Evolutionary conservation across 2,329 filamentous ascomycete species (phyloP).

Genomic region (Fusarium algeriense): DNA sequence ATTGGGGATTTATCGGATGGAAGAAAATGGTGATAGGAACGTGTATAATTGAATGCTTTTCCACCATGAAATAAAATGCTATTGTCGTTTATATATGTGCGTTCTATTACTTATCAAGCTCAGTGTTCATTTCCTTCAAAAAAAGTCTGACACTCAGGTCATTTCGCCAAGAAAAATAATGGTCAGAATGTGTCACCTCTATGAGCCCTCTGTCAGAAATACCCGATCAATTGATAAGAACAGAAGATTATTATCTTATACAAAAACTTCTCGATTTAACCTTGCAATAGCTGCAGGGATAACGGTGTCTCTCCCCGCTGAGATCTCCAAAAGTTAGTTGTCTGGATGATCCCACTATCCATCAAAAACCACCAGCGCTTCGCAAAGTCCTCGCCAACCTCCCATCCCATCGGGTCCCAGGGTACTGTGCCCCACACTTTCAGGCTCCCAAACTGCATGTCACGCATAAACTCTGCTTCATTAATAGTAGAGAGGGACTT

Average conservation of each 20-base stretch:
- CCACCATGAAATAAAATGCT: accelerated
- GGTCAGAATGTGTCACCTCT: not conserved
- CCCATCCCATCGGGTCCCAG: slow-evolving; percentile 54
- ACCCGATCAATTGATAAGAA: accelerated
- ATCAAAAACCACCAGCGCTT: slow-evolving; percentile 37
- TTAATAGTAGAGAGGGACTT: slow-evolving; percentile 18
- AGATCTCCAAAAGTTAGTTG: slow-evolving; percentile 32
- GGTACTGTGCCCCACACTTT: slow-evolving; percentile 17
- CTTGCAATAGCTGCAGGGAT: not conserved
- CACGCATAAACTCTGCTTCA: not conserved
- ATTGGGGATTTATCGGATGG: accelerated
- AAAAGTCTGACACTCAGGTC: not conserved
- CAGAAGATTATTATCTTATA: accelerated
- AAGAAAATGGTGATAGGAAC: not conserved
- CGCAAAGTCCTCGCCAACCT: slow-evolving; percentile 58
- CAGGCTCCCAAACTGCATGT: slow-evolving; percentile 2
- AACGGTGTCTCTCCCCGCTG: slow-evolving; percentile 3
- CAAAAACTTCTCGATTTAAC: accelerated
- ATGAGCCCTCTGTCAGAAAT: accelerated
- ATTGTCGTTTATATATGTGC: accelerated
- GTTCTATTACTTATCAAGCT: not conserved
- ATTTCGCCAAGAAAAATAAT: no score
- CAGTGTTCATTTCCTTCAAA: not conserved
- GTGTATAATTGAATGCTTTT: accelerated
- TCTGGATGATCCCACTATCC: slow-evolving; percentile 13